A percentile compares a stretch with the other conserved stretches of the same genome.
Conservation (phyloP, 441 rosid species). For the Euphorbia corollata region DNA sequence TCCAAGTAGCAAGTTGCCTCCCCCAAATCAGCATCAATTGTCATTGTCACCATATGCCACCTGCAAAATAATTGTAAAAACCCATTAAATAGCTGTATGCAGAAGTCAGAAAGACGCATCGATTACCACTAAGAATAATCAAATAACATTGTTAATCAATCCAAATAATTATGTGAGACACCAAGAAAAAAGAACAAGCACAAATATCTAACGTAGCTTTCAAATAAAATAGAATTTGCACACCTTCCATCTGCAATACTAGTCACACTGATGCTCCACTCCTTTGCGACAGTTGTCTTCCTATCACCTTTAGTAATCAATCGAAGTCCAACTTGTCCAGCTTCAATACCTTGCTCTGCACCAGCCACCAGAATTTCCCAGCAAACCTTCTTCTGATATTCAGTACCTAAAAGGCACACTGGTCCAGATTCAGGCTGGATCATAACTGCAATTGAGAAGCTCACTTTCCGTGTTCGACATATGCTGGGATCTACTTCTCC, state of each 20-base stretch:
- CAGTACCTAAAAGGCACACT: conserved; percentile 95
- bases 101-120: conserved; percentile 4
- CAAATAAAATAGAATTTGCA: conserved; percentile 10
- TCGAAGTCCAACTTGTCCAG: conserved; percentile 98
- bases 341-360: conserved; percentile 99
- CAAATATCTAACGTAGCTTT: conserved; percentile 9
- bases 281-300: conserved; percentile 86
- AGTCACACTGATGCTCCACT: conserved; percentile 97
- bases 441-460: conserved; percentile 85
- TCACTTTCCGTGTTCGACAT: conserved; percentile 79
- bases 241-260: conserved; percentile 99
- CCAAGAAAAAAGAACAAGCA: conserved; percentile 2
- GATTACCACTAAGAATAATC: neutral
- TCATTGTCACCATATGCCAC: conserved; percentile 99
- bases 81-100: conserved; percentile 12
- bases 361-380: conserved; percentile 99
- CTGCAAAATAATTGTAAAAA: conserved; percentile 38
- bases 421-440: conserved; percentile 99
- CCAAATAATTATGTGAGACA: neutral
- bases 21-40: conserved; percentile 87
- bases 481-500: conserved; percentile 77
- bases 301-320: conserved; percentile 90
- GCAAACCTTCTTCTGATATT: conserved; percentile 86
- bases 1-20: conserved; percentile 97
- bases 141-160: conserved; percentile 3